Percentiles rank a stretch among this genome's conserved stretches.
phyloP scores from a whole-genome alignment of 192 early-diverging fungal genomes.

The Entomortierella beljakovae region DNA sequence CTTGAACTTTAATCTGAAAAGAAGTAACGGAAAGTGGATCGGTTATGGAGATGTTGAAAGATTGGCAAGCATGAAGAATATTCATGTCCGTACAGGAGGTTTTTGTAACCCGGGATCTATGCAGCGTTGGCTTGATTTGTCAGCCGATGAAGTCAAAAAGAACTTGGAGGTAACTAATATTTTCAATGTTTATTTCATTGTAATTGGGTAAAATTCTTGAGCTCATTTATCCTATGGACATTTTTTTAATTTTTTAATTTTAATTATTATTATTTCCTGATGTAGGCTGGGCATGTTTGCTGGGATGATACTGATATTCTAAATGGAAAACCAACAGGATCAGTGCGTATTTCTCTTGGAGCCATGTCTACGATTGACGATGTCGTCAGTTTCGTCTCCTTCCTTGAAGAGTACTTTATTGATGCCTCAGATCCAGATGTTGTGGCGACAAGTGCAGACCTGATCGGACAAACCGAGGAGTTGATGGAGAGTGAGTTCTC shows the following conservation, averaged over 20 bases:
- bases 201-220: not conserved
- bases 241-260: not conserved
- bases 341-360: constrained; percentile 84
- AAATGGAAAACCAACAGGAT: constrained; percentile 75
- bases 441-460: constrained; percentile 9
- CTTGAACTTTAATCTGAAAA: constrained; percentile 75
- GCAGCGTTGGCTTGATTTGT: constrained; percentile 72
- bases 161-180: constrained; percentile 56
- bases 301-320: constrained; percentile 81
- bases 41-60: constrained; percentile 74
- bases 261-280: not conserved
- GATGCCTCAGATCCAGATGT: constrained; percentile 32
- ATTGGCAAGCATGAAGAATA: constrained; percentile 71
- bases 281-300: constrained; percentile 73
- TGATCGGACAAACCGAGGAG: constrained; percentile 10
- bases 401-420: constrained; percentile 71
- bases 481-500: not conserved
- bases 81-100: constrained; percentile 78
- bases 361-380: constrained; percentile 74
- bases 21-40: constrained; percentile 65
- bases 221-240: not conserved
- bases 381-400: constrained; percentile 65
- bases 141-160: constrained; percentile 60
- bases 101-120: constrained; percentile 88
- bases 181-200: not conserved